Base-by-base conservation (phyloP, 495 filamentous ascomycete species). In the Penicillium daleae region DNA sequence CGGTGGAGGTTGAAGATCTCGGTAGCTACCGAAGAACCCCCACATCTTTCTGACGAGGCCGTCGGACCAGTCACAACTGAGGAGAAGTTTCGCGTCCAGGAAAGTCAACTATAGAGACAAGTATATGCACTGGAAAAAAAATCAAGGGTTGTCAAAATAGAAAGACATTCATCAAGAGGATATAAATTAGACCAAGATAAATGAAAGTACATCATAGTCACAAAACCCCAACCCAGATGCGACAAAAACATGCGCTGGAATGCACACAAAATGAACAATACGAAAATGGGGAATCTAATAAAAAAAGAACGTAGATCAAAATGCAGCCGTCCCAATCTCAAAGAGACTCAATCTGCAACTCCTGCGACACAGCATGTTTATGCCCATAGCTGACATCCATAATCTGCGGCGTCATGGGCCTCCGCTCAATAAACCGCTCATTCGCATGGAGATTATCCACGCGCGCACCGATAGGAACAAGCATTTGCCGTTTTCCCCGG, bases 311-410 rank as follows among this genome's bases (percentile, higher is more conserved):
- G 10, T 31, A 31, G 10, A 33, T 33, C 9, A 1, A 54, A 29
- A 31, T 0, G 5, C 22, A 21, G 2, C 51, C 31, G 10, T 15
- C n/a, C 10, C 10, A 22, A n/a, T 31, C 51, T 69, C 61, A 74
- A 22, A 71, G n/a, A 15, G 66, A 72, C 62, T 80, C 78, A 56
- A 81, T 77, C 21, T 71, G 70, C 59, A 74, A 59, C 40, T 79
- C 70, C 42, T 80, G 75, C 2, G 78, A 79, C 22, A 68, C 67
- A 12, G 70, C 72, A 67, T 72, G 72, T 32, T 70, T 67, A 71
- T 78, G 76, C 3, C 72, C 67, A 54, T 55, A 55, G 22, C 70
- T 57, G 7, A 66, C 72, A 63, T 71, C 76, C 37, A 66, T 74
- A 17, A 80, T 69, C 32, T 52, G 64, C 10, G 74, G 72, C 0